Evolutionary conservation across 768 basidiomycete genomes (phyloP).

Genomic region (Lactarius vividus): DNA sequence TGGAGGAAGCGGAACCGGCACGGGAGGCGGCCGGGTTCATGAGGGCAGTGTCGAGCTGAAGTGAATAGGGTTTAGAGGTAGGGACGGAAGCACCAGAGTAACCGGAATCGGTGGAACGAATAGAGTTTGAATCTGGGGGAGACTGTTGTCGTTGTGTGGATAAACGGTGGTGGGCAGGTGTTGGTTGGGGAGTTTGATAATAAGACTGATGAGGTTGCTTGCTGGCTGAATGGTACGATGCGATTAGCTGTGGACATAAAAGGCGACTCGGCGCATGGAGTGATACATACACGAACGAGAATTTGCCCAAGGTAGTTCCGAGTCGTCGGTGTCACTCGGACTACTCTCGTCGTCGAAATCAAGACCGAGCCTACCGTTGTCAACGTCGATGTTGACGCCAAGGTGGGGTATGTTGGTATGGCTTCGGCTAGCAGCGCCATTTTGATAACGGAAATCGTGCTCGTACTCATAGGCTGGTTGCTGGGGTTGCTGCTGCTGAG

Average conservation of each 20-base stretch:
- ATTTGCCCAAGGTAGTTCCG: slow-evolving; percentile 56
- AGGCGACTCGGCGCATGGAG: background rate
- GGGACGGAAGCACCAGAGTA: slow-evolving; percentile 29
- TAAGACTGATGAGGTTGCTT: slow-evolving; percentile 14
- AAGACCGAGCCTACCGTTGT: slow-evolving; percentile 56
- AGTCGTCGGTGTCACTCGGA: slow-evolving; percentile 47
- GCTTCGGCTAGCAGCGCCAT: slow-evolving; percentile 32
- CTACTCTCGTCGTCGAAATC: slow-evolving; percentile 45
- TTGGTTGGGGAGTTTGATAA: slow-evolving; percentile 13
- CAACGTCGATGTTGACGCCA: slow-evolving; percentile 47
- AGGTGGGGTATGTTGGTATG: slow-evolving; percentile 39
- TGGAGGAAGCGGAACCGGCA: slow-evolving; percentile 38
- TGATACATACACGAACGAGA: slow-evolving; percentile 23
- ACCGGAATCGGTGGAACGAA: slow-evolving; percentile 40
- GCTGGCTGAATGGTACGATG: slow-evolving; percentile 11
- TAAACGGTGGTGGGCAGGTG: slow-evolving; percentile 27
- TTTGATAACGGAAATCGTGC: slow-evolving; percentile 26
- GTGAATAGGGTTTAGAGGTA: slow-evolving; percentile 44
- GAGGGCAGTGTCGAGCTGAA: slow-evolving; percentile 57
- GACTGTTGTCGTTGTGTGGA: slow-evolving; percentile 25
- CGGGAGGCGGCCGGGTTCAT: slow-evolving; percentile 27
- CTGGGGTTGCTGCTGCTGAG: slow-evolving; percentile 30
- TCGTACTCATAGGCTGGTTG: slow-evolving; percentile 29
- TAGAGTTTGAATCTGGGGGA: slow-evolving; percentile 39
- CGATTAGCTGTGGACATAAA: background rate